A percentile compares a stretch with the other conserved stretches of the same genome.
These are phyloP conservation scores for Melanomma pulvis-pyrius DNA, from an alignment of 495 filamentous ascomycete genomes.

Conservation along the genomic window DNA sequence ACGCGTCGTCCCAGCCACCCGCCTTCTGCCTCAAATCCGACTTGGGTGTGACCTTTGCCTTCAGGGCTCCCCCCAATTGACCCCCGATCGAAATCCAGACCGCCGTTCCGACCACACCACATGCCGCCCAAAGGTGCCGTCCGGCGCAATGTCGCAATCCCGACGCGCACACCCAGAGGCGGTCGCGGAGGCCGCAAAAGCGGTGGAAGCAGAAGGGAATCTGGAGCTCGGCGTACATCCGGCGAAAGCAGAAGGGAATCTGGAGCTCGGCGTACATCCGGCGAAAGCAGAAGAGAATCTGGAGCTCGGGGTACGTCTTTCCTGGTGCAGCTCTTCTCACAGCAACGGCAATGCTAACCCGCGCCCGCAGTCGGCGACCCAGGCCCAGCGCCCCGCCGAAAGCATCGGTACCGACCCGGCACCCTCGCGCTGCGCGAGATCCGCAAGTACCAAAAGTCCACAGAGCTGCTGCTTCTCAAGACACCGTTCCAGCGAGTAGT, in stretches of 20 bases:
- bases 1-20: not conserved
- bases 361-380: slow-evolving; percentile 67
- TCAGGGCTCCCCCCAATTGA: not conserved
- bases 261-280: too few species aligned
- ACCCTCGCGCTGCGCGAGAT: slow-evolving; percentile 87
- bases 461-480: slow-evolving; percentile 78
- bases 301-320: slow-evolving; percentile 8
- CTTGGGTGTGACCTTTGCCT: not conserved
- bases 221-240: slow-evolving; percentile 3
- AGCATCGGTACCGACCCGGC: slow-evolving; percentile 78
- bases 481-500: slow-evolving; percentile 87
- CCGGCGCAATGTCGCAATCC: slow-evolving; percentile 18
- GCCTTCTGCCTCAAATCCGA: not conserved
- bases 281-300: slow-evolving; percentile 2
- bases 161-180: slow-evolving; percentile 26
- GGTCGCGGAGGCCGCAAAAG: slow-evolving; percentile 8
- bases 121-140: slow-evolving; percentile 25
- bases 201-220: not conserved
- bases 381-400: slow-evolving; percentile 55
- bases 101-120: not conserved
- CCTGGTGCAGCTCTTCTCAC: not conserved
- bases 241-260: slow-evolving; percentile 5
- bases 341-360: slow-evolving; percentile 5
- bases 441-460: slow-evolving; percentile 76
- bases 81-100: not conserved